Base-by-base conservation (phyloP, 345 rosid genomes). In the Citrus maxima region DNA sequence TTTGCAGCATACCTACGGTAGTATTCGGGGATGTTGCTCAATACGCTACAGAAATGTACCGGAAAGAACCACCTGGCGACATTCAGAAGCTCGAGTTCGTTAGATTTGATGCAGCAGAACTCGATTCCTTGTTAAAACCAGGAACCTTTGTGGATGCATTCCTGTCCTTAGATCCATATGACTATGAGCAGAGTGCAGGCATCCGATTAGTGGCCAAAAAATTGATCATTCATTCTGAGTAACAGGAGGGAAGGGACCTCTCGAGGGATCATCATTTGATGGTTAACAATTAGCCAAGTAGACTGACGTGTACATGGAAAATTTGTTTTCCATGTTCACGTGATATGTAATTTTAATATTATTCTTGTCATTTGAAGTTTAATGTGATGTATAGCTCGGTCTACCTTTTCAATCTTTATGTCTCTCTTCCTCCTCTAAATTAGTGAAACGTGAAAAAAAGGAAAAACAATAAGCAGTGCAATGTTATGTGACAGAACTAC, bases 141-240 rank as follows among this genome's bases (percentile, higher is more conserved):
- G 94, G 94, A 79, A 86, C 62, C 77, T 73, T 75, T 37, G 77
- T 93, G 8, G 97, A 95, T 80, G 88, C 89, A 21, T 92, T 79
- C 84, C 73, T 95, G 81, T 83, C 92, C 63, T 68, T 93, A 49
- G 94, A 88, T 78, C 76, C 90, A 14, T 95, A 93, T 71, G 98
- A 90, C 80, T 92, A 86, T 82, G 93, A 82, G 77, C 92, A 85
- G 77, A 80, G 35, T 76, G 91, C 97, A 25, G 99, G 99, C 72
- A 90, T 95, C 59, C 87, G 93, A 46, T 78, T 91, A 28, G 88
- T 91, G 69, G 91, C 92, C 0, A 87, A 89, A 78, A 89, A 88
- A 72, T 38, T 93, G 83, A 74, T 91, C 73, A 79, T 95, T 74
- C 78, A 83, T 77, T 79, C 80, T 1, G 40, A 82, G 67, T 73